A percentile compares a stretch with the other conserved stretches of the same genome.
Evolutionary conservation across 2,329 filamentous ascomycete species (phyloP).

Genomic region (Penicillium sp.): DNA sequence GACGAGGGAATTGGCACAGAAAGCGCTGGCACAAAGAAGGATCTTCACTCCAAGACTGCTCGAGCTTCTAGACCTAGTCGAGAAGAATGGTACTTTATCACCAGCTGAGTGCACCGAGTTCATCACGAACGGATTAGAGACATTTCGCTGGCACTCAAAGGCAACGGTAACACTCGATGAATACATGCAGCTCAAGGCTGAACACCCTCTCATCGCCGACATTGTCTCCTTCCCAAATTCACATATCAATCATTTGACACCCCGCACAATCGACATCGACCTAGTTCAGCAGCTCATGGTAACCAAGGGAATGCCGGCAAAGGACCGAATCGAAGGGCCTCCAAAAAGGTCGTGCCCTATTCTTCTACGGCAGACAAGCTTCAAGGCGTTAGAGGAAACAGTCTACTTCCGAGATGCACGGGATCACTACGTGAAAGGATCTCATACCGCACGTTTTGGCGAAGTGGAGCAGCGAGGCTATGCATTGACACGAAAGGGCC

Average conservation of each 20-base stretch:
- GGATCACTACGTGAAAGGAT: slow-evolving; percentile 35
- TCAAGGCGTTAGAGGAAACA: slow-evolving; percentile 55
- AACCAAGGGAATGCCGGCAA: slow-evolving; percentile 47
- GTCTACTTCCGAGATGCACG: slow-evolving; percentile 45
- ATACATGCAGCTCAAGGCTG: slow-evolving; percentile 48
- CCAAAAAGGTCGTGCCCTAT: slow-evolving; percentile 51
- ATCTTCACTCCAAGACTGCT: slow-evolving; percentile 50
- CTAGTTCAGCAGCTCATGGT: slow-evolving; percentile 51
- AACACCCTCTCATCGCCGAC: slow-evolving; percentile 56
- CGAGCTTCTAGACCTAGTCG: slow-evolving; percentile 42
- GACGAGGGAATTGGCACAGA: slow-evolving; percentile 38
- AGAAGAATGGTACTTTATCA: slow-evolving; percentile 36
- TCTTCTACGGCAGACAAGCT: slow-evolving; percentile 59
- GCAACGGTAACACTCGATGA: slow-evolving; percentile 48
- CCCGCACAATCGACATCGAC: slow-evolving; percentile 55
- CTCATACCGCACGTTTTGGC: slow-evolving; percentile 56
- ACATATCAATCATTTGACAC: slow-evolving; percentile 61
- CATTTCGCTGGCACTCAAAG: slow-evolving; percentile 53
- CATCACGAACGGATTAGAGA: slow-evolving; percentile 50
- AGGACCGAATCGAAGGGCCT: slow-evolving; percentile 58
- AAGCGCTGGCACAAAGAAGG: slow-evolving; percentile 42
- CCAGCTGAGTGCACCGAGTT: slow-evolving; percentile 42
- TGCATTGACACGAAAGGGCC: slow-evolving; percentile 53
- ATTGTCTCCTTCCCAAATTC: slow-evolving; percentile 49
- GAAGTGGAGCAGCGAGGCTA: slow-evolving; percentile 59